phyloP scores from a whole-genome alignment of 2,329 filamentous ascomycete genomes.

The Aureobasidium leucospermi region DNA sequence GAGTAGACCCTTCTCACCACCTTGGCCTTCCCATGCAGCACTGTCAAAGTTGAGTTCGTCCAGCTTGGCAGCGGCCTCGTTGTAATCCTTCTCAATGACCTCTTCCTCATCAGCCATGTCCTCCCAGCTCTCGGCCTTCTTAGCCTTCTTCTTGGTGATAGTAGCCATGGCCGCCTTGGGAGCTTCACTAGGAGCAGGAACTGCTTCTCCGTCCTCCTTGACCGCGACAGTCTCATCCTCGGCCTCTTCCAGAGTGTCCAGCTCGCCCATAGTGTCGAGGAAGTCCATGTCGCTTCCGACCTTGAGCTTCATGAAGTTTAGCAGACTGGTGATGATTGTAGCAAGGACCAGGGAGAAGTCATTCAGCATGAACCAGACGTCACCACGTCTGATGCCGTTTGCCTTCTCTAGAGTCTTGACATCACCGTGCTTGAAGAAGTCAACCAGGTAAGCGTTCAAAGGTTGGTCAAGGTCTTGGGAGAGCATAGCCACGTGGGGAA shows the following conservation, averaged over 20 bases:
- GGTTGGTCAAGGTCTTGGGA: slow-evolving; percentile 48
- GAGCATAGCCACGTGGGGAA: slow-evolving; percentile 60
- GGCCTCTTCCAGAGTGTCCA: slow-evolving; percentile 43
- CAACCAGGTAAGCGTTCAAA: slow-evolving; percentile 62
- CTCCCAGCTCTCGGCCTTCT: slow-evolving; percentile 39
- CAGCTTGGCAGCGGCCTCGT: slow-evolving; percentile 20
- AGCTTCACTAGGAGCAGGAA: slow-evolving; percentile 23
- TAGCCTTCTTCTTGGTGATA: slow-evolving; percentile 29
- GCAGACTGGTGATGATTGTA: slow-evolving; percentile 62
- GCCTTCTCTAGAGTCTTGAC: slow-evolving; percentile 51
- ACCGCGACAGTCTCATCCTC: slow-evolving; percentile 34
- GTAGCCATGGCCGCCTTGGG: slow-evolving; percentile 21
- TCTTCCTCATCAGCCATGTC: slow-evolving; percentile 32
- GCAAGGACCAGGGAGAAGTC: slow-evolving; percentile 58
- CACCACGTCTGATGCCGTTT: slow-evolving; percentile 58
- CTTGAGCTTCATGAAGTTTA: slow-evolving; percentile 48
- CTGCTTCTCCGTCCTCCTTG: slow-evolving; percentile 19
- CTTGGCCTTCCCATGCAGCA: slow-evolving; percentile 33
- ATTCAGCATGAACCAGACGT: slow-evolving; percentile 68
- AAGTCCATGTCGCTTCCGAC: slow-evolving; percentile 41
- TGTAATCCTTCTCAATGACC: slow-evolving; percentile 22
- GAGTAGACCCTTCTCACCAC: slow-evolving; percentile 40
- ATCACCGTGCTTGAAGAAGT: slow-evolving; percentile 71
- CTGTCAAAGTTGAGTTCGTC: slow-evolving; percentile 19
- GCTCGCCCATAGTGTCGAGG: slow-evolving; percentile 45